A percentile compares a stretch with the other conserved stretches of the same genome.
Evolutionary conservation across 495 filamentous ascomycete species (phyloP).

Genomic region (Penicillium arizonense): DNA sequence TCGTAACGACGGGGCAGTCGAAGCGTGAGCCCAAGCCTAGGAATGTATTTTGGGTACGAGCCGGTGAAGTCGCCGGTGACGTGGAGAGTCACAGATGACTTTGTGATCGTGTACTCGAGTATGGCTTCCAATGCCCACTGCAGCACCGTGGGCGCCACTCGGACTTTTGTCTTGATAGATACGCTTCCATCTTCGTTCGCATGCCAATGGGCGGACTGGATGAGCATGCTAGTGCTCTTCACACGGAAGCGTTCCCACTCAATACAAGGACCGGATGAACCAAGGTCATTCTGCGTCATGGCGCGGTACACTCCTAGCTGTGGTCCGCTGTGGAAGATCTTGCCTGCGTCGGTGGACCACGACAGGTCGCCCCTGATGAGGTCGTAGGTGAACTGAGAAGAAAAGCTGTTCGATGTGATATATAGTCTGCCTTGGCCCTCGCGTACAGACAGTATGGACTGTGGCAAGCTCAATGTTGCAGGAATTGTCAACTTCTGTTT

Average conservation of each 20-base stretch:
- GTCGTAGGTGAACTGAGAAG: conserved; percentile 17
- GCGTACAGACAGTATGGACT: conserved; percentile 5
- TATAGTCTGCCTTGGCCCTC: conserved; percentile 2
- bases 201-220: conserved; percentile 42
- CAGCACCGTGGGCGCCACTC: conserved; percentile 53
- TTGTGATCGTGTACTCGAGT: conserved; percentile 44
- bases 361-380: conserved; percentile 18
- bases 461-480: conserved; percentile 18
- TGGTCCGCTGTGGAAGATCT: conserved; percentile 19
- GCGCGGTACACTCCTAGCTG: conserved; percentile 23
- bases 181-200: conserved; percentile 6
- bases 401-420: conserved; percentile 4
- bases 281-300: conserved; percentile 59
- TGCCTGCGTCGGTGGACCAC: conserved; percentile 12
- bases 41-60: conserved; percentile 53
- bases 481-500: not conserved
- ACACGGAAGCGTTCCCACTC: conserved; percentile 35
- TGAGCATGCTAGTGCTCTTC: conserved; percentile 31
- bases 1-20: conserved; percentile 36
- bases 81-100: conserved; percentile 37
- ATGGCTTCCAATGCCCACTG: conserved; percentile 52
- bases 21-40: conserved; percentile 56
- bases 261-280: conserved; percentile 28
- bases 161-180: conserved; percentile 9
- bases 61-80: conserved; percentile 43